phyloP scores from a whole-genome alignment of 1,284 basidiomycete species.

The Trichosporon sp. region DNA sequence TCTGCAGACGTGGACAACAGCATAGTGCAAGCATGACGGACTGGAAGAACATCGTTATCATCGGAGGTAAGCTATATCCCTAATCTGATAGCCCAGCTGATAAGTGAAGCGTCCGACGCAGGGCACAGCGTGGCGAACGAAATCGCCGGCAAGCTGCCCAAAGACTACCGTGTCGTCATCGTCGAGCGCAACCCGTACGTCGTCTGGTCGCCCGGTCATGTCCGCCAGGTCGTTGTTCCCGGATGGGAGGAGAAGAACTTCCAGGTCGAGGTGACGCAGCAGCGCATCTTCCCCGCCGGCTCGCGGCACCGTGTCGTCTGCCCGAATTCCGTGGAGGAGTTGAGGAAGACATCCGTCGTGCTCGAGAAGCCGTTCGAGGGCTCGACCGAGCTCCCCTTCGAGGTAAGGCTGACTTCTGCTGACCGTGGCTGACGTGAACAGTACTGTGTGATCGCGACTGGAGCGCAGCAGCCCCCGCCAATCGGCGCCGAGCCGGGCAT shows the following conservation, averaged over 20 bases:
- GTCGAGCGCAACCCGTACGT: conserved; percentile 46
- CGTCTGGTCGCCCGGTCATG: conserved; percentile 42
- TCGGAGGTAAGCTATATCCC: conserved; percentile 28
- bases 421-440: conserved; percentile 8
- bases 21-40: conserved; percentile 7
- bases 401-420: conserved; percentile 24
- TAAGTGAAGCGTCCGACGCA: conserved; percentile 31
- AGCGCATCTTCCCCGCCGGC: conserved; percentile 35
- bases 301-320: conserved; percentile 35
- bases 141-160: conserved; percentile 39
- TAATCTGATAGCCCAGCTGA: neutral
- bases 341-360: conserved; percentile 34
- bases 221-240: conserved; percentile 47
- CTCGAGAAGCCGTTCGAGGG: conserved; percentile 45
- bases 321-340: conserved; percentile 41
- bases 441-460: conserved; percentile 42
- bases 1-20: neutral
- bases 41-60: conserved; percentile 33
- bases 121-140: conserved; percentile 38
- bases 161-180: conserved; percentile 47
- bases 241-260: conserved; percentile 47
- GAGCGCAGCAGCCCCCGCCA: conserved; percentile 39
- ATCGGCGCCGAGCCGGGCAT: conserved; percentile 37
- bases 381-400: conserved; percentile 41
- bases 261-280: conserved; percentile 29